These are phyloP conservation scores for Akebia trifoliata DNA, from an alignment of 164 flowering plant genomes.

Conservation along the genomic window DNA sequence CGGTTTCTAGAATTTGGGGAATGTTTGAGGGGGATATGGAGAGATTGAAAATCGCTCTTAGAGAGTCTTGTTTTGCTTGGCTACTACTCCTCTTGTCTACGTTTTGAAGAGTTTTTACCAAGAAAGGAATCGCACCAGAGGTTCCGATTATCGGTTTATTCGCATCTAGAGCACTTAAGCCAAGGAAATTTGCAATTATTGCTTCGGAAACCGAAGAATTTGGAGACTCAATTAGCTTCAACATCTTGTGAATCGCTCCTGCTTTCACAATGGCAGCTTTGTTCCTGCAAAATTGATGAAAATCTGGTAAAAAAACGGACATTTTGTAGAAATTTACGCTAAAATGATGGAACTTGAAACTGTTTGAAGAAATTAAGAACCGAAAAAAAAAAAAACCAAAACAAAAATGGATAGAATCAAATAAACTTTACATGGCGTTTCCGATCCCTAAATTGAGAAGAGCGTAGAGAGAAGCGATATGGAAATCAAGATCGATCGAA, in stretches of 20 bases:
- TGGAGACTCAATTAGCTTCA: slow-evolving; percentile 51
- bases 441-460: slow-evolving; percentile 82
- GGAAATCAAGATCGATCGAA: slow-evolving; percentile 30
- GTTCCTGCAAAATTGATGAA: slow-evolving; percentile 48
- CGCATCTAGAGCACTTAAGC: slow-evolving; percentile 82
- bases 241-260: slow-evolving; percentile 89
- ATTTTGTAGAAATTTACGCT: background rate
- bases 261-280: slow-evolving; percentile 95
- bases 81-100: slow-evolving; percentile 17
- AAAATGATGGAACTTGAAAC: background rate
- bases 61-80: slow-evolving; percentile 68
- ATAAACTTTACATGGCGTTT: slow-evolving; percentile 53
- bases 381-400: background rate
- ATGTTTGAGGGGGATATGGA: slow-evolving; percentile 65
- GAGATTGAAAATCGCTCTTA: slow-evolving; percentile 81
- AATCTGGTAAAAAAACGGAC: background rate
- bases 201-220: slow-evolving; percentile 56
- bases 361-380: background rate
- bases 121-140: slow-evolving; percentile 75
- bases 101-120: slow-evolving; percentile 42
- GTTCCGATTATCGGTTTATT: slow-evolving; percentile 81
- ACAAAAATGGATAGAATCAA: background rate
- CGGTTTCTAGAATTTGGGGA: slow-evolving; percentile 43
- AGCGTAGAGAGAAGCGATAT: slow-evolving; percentile 71
- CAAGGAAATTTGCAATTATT: slow-evolving; percentile 83